These are phyloP conservation scores for Rubroshorea leprosula DNA, from an alignment of 345 rosid species.

Conservation along the genomic window DNA sequence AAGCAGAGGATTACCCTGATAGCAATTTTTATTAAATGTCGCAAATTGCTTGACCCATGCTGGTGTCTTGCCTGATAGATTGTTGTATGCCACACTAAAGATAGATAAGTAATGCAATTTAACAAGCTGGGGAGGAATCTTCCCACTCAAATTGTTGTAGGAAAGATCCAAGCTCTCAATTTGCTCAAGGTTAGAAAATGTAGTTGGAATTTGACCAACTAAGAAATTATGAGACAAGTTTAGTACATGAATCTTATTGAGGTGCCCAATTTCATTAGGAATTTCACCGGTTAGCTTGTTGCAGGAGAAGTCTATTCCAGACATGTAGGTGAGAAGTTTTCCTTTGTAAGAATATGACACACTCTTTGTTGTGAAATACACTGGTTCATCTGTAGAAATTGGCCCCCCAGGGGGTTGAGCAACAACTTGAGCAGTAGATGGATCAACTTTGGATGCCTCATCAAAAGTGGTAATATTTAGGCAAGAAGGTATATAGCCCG, in stretches of 20 bases:
- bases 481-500: too few species aligned
- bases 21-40: slow-evolving; percentile 8
- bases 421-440: background rate
- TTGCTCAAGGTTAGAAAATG: too few species aligned
- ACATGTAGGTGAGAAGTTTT: too few species aligned
- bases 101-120: background rate
- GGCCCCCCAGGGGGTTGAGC: background rate
- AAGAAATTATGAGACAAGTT: too few species aligned
- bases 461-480: background rate
- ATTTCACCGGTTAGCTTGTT: too few species aligned
- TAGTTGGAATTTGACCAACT: too few species aligned
- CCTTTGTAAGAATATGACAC: too few species aligned
- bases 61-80: slow-evolving; percentile 23
- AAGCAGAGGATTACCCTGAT: slow-evolving; percentile 22
- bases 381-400: background rate
- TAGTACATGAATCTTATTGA: too few species aligned
- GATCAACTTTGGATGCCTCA: background rate
- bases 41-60: background rate
- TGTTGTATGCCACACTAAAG: slow-evolving; percentile 28
- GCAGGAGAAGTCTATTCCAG: too few species aligned
- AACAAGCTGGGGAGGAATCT: slow-evolving; percentile 18
- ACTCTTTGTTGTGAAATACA: slow-evolving; percentile 15
- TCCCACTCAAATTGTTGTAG: too few species aligned
- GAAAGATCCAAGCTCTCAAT: too few species aligned
- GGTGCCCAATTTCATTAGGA: too few species aligned